Percentiles rank a stretch among this genome's conserved stretches.
phyloP scores from a whole-genome alignment of 208 protist genomes.

The Wallacemonas sp. region DNA sequence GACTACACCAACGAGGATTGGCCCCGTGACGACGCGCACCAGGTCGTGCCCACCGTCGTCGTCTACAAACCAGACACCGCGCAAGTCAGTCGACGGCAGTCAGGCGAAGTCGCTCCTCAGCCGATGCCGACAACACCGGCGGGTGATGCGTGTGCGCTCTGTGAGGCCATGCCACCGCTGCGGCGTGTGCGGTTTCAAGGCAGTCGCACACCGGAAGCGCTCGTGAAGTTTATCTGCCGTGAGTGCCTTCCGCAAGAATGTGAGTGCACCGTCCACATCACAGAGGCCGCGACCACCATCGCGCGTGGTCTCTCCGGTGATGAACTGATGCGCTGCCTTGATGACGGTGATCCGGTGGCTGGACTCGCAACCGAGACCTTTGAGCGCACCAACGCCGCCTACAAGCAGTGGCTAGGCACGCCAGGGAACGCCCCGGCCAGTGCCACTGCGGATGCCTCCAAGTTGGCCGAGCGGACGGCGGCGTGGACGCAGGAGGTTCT shows the following conservation, averaged over 20 bases:
- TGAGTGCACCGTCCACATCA: slow-evolving; percentile 6
- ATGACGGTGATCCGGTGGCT: neutral
- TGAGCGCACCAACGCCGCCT: slow-evolving; percentile 1
- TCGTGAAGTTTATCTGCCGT: slow-evolving; percentile 23
- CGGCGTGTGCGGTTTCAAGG: slow-evolving; percentile 17
- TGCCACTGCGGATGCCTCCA: neutral
- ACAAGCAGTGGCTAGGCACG: neutral
- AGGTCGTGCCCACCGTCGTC: slow-evolving; percentile 42
- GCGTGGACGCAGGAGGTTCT: neutral
- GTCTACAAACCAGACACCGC: slow-evolving; percentile 28
- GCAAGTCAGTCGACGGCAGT: too few species aligned
- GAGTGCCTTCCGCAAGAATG: slow-evolving; percentile 17
- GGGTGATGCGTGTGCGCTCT: too few species aligned
- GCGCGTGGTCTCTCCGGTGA: slow-evolving; percentile 10
- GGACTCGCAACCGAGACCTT: neutral
- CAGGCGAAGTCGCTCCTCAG: too few species aligned
- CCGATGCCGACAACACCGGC: too few species aligned
- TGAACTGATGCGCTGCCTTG: slow-evolving; percentile 4
- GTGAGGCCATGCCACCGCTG: neutral
- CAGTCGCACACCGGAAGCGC: slow-evolving; percentile 8
- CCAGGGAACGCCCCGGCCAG: neutral
- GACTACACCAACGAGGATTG: slow-evolving; percentile 47
- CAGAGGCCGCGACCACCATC: neutral
- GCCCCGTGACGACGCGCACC: slow-evolving; percentile 27
- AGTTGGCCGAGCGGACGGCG: neutral